Percentiles rank a stretch among this genome's conserved stretches.
phyloP scores from a whole-genome alignment of 139 green algal genomes.

The Chlorella sp. region DNA sequence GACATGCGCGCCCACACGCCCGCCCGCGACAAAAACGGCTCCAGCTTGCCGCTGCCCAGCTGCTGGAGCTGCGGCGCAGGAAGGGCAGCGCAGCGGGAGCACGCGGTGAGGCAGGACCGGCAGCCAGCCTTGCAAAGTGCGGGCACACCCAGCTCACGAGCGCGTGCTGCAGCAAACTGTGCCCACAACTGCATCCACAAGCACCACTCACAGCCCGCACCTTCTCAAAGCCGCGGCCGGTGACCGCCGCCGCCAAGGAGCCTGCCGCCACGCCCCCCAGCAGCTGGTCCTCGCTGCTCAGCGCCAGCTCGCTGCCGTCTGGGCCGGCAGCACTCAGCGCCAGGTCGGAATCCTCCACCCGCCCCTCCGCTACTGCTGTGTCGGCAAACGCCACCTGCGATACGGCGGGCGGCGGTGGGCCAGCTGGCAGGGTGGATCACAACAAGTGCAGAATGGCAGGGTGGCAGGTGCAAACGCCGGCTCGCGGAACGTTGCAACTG shows the following conservation, averaged over 20 bases:
- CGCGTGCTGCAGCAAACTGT: too few relatives aligned
- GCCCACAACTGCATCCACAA: neutral
- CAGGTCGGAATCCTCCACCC: slow-evolving; percentile 42
- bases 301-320: slow-evolving; percentile 13
- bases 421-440: too few relatives aligned
- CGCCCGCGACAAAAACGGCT: slow-evolving; percentile 62
- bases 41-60: slow-evolving; percentile 68
- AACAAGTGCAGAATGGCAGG: too few relatives aligned
- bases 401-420: too few relatives aligned
- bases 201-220: neutral
- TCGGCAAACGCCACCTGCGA: too few relatives aligned
- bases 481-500: too few relatives aligned
- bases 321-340: slow-evolving; percentile 43
- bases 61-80: slow-evolving; percentile 66
- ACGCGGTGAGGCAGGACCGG: neutral
- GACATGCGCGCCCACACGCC: slow-evolving; percentile 89
- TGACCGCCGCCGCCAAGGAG: slow-evolving; percentile 63
- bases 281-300: neutral
- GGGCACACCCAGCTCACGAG: neutral
- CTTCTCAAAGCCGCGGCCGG: slow-evolving; percentile 67
- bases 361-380: neutral
- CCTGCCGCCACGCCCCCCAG: slow-evolving; percentile 58
- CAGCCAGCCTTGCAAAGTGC: neutral
- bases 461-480: too few relatives aligned
- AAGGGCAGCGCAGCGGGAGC: slow-evolving; percentile 38